A percentile compares a stretch with the other conserved stretches of the same genome.
Conservation (phyloP, 2,329 filamentous ascomycete genomes). For the Colletotrichum neosansevieriae region DNA sequence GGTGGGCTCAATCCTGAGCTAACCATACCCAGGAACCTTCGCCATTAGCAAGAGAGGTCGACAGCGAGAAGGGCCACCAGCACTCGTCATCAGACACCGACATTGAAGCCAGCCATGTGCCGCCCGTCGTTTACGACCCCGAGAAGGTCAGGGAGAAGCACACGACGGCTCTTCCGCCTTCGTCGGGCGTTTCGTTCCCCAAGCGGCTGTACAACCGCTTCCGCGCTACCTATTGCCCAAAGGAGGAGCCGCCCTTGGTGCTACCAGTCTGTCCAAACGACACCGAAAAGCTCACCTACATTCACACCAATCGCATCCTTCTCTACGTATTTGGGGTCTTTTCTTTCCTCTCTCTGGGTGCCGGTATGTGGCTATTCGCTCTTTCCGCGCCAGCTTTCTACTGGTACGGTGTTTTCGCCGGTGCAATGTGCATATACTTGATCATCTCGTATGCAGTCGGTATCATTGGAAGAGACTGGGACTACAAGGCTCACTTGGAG, state of each 20-base stretch:
- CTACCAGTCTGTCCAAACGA: constrained; percentile 53
- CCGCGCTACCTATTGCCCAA: constrained; percentile 50
- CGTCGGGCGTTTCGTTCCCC: constrained; percentile 35
- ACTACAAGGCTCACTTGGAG: constrained; percentile 50
- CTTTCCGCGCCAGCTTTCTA: constrained; percentile 50
- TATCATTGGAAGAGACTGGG: constrained; percentile 53
- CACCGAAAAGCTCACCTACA: constrained; percentile 53
- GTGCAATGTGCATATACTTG: constrained; percentile 55
- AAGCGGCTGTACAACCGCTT: constrained; percentile 45
- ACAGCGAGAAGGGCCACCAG: constrained; percentile 34
- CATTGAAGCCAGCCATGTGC: constrained; percentile 29
- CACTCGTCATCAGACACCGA: constrained; percentile 34
- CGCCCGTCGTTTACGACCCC: constrained; percentile 28
- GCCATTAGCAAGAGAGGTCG: constrained; percentile 35
- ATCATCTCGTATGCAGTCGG: constrained; percentile 56
- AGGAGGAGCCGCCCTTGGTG: constrained; percentile 49
- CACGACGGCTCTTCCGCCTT: constrained; percentile 24
- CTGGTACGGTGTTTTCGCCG: constrained; percentile 54
- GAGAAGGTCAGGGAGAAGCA: constrained; percentile 38
- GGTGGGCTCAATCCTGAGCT: neutral
- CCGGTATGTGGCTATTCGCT: constrained; percentile 57
- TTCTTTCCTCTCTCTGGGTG: constrained; percentile 54
- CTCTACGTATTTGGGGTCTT: constrained; percentile 56
- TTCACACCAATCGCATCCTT: constrained; percentile 53
- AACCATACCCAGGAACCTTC: constrained; percentile 31